Conservation (phyloP, 2,329 filamentous ascomycete species). For the Alternaria sp. region DNA sequence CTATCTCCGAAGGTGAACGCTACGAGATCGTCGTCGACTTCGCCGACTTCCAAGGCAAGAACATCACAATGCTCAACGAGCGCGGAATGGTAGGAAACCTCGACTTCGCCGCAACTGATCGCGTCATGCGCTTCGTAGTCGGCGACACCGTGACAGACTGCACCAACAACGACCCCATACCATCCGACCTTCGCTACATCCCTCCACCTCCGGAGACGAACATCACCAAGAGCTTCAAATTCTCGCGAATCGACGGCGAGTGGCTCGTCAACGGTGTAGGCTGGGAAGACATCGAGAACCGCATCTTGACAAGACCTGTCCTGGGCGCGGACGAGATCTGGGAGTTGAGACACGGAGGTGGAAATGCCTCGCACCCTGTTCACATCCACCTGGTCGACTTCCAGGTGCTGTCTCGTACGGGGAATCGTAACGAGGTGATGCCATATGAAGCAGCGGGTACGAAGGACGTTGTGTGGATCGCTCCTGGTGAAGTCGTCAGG, state of each 20-base stretch:
- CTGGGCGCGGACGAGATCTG: constrained; percentile 46
- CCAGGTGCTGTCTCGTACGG: constrained; percentile 58
- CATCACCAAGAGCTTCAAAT: constrained; percentile 36
- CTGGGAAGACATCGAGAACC: constrained; percentile 41
- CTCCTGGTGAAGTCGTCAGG: constrained; percentile 50
- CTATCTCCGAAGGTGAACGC: constrained; percentile 62
- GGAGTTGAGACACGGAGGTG: constrained; percentile 54
- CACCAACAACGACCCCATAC: constrained; percentile 36
- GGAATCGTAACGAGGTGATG: constrained; percentile 51
- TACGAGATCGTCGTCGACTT: constrained; percentile 67
- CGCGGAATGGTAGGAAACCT: constrained; percentile 52
- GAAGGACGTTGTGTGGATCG: constrained; percentile 65
- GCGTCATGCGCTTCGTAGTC: constrained; percentile 54
- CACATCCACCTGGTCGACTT: constrained; percentile 68
- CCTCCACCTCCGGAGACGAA: constrained; percentile 27
- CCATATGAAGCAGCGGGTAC: constrained; percentile 62
- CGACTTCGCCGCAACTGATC: constrained; percentile 57
- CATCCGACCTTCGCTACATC: constrained; percentile 33
- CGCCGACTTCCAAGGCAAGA: constrained; percentile 55
- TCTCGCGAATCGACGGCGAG: constrained; percentile 32
- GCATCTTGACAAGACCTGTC: constrained; percentile 38
- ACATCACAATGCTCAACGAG: constrained; percentile 55
- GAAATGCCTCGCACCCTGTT: constrained; percentile 60
- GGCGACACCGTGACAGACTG: constrained; percentile 34
- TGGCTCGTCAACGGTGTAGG: constrained; percentile 47